Conservation (phyloP, 805 yeast genomes). For the Spencermartinsiella europaea region DNA sequence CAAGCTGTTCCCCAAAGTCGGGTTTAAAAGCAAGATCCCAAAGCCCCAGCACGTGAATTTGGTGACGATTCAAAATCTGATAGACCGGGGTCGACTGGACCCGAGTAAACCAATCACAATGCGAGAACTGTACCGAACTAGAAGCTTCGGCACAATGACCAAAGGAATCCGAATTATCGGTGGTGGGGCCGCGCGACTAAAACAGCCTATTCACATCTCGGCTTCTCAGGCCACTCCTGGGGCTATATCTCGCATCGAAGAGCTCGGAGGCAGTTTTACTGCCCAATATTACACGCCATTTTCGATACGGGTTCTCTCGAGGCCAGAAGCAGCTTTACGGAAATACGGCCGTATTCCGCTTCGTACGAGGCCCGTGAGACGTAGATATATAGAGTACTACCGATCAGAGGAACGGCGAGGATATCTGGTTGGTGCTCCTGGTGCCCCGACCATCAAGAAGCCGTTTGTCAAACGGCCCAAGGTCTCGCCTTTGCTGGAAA, state of each 20-base stretch:
- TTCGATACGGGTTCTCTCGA: conserved; percentile 67
- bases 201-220: conserved; percentile 65
- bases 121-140: conserved; percentile 67
- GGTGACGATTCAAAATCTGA: conserved; percentile 63
- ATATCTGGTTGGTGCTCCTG: conserved; percentile 37
- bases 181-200: conserved; percentile 43
- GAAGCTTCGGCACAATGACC: conserved; percentile 64
- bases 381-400: conserved; percentile 76
- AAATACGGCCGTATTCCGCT: conserved; percentile 78
- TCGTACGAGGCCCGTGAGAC: conserved; percentile 77
- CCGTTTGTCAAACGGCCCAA: conserved; percentile 15
- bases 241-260: conserved; percentile 71
- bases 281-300: conserved; percentile 65
- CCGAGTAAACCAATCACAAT: conserved; percentile 54
- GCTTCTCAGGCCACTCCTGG: conserved; percentile 73
- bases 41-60: conserved; percentile 51
- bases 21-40: conserved; percentile 50
- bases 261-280: conserved; percentile 65
- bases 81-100: conserved; percentile 59
- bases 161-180: conserved; percentile 83
- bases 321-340: conserved; percentile 63
- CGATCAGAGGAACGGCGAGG: conserved; percentile 70
- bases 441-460: conserved; percentile 20
- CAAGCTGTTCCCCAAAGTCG: conserved; percentile 75
- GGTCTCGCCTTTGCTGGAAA: conserved; percentile 12